Conservation (phyloP, 164 flowering plant species). For the Tetracentron sinense region DNA sequence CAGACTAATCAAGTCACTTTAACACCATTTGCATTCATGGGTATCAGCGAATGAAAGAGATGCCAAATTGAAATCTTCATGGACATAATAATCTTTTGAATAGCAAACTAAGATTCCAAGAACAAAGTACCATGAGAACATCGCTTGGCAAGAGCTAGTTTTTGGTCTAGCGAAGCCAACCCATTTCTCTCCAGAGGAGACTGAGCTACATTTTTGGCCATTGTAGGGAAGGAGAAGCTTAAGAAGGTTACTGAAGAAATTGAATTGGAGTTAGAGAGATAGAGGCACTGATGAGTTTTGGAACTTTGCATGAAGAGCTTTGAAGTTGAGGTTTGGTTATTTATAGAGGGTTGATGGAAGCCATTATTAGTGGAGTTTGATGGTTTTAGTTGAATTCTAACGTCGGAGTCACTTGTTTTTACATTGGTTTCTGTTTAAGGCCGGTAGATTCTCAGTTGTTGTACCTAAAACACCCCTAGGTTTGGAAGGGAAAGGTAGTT, state of each 20-base stretch:
- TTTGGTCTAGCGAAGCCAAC: conserved; percentile 56
- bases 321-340: conserved; percentile 7
- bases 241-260: background rate
- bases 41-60: too few relatives aligned
- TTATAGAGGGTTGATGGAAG: conserved; percentile 15
- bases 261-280: background rate
- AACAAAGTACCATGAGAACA: conserved; percentile 59
- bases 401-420: conserved; percentile 24
- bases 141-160: conserved; percentile 71
- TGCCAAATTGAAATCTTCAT: background rate
- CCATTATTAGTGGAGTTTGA: conserved; percentile 26
- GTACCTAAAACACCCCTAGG: too few relatives aligned
- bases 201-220: conserved; percentile 38
- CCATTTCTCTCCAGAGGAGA: conserved; percentile 39
- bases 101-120: background rate
- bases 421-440: background rate
- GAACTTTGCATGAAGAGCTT: conserved; percentile 4
- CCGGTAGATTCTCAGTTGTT: background rate
- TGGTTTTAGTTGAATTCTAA: conserved; percentile 27
- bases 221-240: conserved; percentile 6
- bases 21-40: too few relatives aligned
- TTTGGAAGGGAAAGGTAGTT: too few relatives aligned
- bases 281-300: background rate
- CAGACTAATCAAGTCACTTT: too few relatives aligned
- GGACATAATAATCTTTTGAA: background rate